Base-by-base conservation (phyloP, 768 basidiomycete genomes). In the Leccinum fibrillosum region DNA sequence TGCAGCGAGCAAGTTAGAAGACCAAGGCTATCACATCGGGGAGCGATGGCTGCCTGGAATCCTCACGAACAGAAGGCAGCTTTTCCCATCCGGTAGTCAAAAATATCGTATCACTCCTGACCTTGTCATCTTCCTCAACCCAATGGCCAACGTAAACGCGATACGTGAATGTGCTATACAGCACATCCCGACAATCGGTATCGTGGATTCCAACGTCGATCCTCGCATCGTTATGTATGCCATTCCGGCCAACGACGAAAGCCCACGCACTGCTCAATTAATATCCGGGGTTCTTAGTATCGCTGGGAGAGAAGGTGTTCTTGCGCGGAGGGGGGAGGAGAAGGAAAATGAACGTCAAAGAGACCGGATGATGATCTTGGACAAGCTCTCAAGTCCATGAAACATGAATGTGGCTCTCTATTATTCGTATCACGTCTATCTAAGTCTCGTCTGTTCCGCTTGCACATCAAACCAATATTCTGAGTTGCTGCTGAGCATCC, bases 191-290 rank as follows among this genome's bases (percentile, higher is more conserved):
- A 98, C 97, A 1, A 86, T 98, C 59, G 97, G 89, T 34, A 86
- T 98, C 59, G 85, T 95, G 54, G 97, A 99, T 74, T 92, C 94
- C 21, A 94, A 99, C 70, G 90, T 86, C 45, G 97, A 99, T 75
- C 97, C 97, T 5, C 86, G 97, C 25, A 80, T 94, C 39, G 95
- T 99, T 61, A 97, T 98, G 82, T 98, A 97, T 72, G 90, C 97
- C 45, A 98, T 99, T 68, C 95, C 94, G 0, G 94, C 92, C n/a
- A 99, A 98, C 72, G 93, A 96, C 75, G 97, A 99, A 75, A 93
- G 86, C 68, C 82, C 88, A 10, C 83, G 94, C 49, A 89, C 94
- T 15, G 92, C 93, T 47, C 96, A 98, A 67, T 77, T 99, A 44
- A 82, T 99, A 57, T 85, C 88, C 1, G 96, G 96, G 11, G 84